These are phyloP conservation scores for Salvia rosmarinus DNA, from an alignment of 257 asterid species.

Conservation along the genomic window DNA sequence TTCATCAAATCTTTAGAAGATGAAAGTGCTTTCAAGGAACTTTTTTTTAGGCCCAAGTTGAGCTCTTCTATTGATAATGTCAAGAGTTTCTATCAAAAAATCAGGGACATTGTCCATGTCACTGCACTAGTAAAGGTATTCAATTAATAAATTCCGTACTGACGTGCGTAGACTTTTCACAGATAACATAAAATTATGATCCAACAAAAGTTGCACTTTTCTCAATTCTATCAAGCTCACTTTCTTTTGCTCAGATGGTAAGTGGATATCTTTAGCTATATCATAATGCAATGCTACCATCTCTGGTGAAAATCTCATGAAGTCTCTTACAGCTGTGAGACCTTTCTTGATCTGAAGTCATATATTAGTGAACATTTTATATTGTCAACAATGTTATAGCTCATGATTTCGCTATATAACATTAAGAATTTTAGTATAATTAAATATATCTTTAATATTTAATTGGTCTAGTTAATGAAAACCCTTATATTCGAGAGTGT, in stretches of 20 bases:
- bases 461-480: too few species aligned
- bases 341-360: too few species aligned
- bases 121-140: conserved; percentile 75
- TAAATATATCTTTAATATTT: too few species aligned
- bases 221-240: conserved; percentile 50
- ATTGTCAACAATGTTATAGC: too few species aligned
- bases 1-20: conserved; percentile 39
- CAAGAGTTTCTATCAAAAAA: conserved; percentile 47
- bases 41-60: conserved; percentile 28
- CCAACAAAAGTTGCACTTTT: conserved; percentile 50
- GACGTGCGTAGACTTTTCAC: conserved; percentile 44
- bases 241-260: conserved; percentile 37
- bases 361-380: too few species aligned
- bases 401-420: too few species aligned
- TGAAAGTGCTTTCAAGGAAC: conserved; percentile 17
- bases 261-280: conserved; percentile 63
- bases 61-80: conserved; percentile 51
- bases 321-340: conserved; percentile 35
- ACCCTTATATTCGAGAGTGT: too few species aligned
- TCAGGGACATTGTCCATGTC: conserved; percentile 71
- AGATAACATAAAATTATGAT: conserved; percentile 42
- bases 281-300: conserved; percentile 66
- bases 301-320: conserved; percentile 62
- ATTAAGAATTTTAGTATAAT: too few species aligned
- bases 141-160: conserved; percentile 63